Evolutionary conservation across 2,329 filamentous ascomycete species (phyloP).

Genomic region (Hypoxylon sp.): DNA sequence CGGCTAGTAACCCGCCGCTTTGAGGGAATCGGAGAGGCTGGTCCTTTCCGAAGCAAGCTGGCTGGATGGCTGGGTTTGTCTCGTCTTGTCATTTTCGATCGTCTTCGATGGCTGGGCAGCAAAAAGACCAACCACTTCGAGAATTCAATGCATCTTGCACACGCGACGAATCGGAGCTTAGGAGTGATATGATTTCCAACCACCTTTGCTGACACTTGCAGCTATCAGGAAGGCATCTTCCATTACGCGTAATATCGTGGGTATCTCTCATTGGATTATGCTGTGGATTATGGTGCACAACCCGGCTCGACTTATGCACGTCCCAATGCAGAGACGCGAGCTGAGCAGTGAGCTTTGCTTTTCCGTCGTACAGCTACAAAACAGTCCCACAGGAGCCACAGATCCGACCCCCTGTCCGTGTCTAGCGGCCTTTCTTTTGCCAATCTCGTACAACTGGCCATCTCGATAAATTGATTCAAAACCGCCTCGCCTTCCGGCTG

Average conservation of each 20-base stretch:
- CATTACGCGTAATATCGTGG: slow-evolving; percentile 48
- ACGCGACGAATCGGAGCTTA: slow-evolving; percentile 31
- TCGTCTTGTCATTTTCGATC: slow-evolving; percentile 24
- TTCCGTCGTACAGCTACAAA: slow-evolving; percentile 23
- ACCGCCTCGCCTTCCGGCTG: slow-evolving; percentile 22
- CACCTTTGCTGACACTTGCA: slow-evolving; percentile 43
- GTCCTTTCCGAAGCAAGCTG: slow-evolving; percentile 26
- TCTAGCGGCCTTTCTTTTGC: slow-evolving; percentile 9
- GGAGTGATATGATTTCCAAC: slow-evolving; percentile 36
- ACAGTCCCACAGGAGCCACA: slow-evolving; percentile 25
- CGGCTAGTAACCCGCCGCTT: slow-evolving; percentile 14
- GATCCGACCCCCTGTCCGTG: slow-evolving; percentile 20
- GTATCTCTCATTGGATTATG: slow-evolving; percentile 47
- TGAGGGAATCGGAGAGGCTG: slow-evolving; percentile 37
- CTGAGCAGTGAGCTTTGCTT: slow-evolving; percentile 45
- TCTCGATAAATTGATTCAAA: slow-evolving; percentile 37
- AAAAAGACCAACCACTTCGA: slow-evolving; percentile 33
- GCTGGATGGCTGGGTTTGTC: slow-evolving; percentile 5
- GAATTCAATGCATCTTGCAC: slow-evolving; percentile 28
- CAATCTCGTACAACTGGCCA: slow-evolving; percentile 24
- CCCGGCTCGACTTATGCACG: slow-evolving; percentile 47
- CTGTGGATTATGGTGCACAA: slow-evolving; percentile 36
- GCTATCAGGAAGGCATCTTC: slow-evolving; percentile 39
- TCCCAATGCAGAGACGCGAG: slow-evolving; percentile 38
- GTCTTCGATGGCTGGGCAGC: slow-evolving; percentile 33